Evolutionary conservation across 805 yeast genomes (phyloP).

Genomic region (Wickerhamiella qilinensis): DNA sequence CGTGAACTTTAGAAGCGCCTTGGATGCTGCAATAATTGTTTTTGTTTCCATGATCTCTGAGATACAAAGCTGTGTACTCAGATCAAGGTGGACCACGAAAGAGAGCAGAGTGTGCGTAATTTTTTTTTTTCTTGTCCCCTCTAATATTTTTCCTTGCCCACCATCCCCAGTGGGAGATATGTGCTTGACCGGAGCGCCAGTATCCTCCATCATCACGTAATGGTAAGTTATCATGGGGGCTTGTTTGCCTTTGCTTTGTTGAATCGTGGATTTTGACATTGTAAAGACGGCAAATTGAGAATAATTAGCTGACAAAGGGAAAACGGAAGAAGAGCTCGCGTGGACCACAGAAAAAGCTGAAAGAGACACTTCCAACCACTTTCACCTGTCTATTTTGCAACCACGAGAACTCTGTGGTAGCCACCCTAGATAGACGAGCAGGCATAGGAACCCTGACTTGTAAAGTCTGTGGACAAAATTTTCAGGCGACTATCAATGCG

Average conservation of each 20-base stretch:
- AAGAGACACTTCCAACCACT: conserved; percentile 62
- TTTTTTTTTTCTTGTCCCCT: not conserved
- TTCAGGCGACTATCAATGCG: conserved; percentile 74
- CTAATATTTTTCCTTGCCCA: too few species aligned
- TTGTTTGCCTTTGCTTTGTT: not conserved
- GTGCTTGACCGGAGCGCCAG: not conserved
- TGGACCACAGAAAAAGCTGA: conserved; percentile 63
- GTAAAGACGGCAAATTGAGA: too few species aligned
- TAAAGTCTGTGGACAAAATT: conserved; percentile 85
- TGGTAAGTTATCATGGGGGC: conserved; percentile 1
- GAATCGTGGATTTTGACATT: not conserved
- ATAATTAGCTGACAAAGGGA: conserved; percentile 39
- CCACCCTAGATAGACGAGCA: conserved; percentile 73
- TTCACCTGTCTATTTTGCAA: conserved; percentile 90
- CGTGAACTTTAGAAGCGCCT: conserved; percentile 49
- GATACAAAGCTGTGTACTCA: not conserved
- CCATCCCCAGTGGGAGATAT: too few species aligned
- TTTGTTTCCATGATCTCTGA: conserved; percentile 15
- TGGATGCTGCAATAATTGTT: conserved; percentile 21
- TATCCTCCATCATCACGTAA: not conserved
- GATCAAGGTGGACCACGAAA: not conserved
- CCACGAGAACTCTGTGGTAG: conserved; percentile 82
- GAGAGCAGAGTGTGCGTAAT: not conserved
- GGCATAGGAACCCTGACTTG: conserved; percentile 74
- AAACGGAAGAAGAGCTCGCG: conserved; percentile 73